Evolutionary conservation across 768 basidiomycete species (phyloP), one percentile per base, ranked within the genome.

Genomic region (Lactarius evosmus): DNA sequence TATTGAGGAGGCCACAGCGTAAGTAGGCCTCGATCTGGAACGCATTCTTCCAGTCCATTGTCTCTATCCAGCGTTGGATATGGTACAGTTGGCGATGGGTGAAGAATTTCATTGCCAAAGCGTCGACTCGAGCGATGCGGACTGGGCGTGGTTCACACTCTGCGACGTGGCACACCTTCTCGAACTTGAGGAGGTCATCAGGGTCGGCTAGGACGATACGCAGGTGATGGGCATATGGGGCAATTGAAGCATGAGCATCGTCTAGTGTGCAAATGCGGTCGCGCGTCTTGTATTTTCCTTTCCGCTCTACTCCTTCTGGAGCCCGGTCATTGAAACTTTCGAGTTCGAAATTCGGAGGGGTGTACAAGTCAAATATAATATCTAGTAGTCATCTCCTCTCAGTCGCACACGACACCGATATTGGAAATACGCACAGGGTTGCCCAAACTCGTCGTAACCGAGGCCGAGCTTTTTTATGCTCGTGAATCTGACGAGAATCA

Each of bases 1-100:
- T 85, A 63, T 85, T 83, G 25, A 93, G 76, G 22, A 83, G 73
- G 0, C 82, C 82, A 63, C 87, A 89, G 27, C 78, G 83, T 6
- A 93, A 72, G 12, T 91, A 76, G 0, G 84, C 82, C 71, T 90
- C 90, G 32, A 92, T 75, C 72, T 94, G 92, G 71, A 92, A 94
- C 0, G 86, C 87, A 34, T 91, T 79, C 4, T 76, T 73, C 88
- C 88, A 93, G 16, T 81, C 77, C 52, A 86, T 78, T 4, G 72
- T 73, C 33, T 72, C 72, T 49, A 88, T 67, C 74, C 78, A 78
- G 17, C 69, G 70, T 17, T 77, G 75, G 9, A 89, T 71, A 9
- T 73, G 74, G 63, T 79, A 74, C 3, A 92, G 77, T 5, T 75
- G 73, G 65, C 74, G 82, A 11, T 70, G 67, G 0, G 76, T 68